Evolutionary conservation across 345 rosid species (phyloP), one percentile per base, ranked within the genome.

Genomic region (Combretum micranthum): DNA sequence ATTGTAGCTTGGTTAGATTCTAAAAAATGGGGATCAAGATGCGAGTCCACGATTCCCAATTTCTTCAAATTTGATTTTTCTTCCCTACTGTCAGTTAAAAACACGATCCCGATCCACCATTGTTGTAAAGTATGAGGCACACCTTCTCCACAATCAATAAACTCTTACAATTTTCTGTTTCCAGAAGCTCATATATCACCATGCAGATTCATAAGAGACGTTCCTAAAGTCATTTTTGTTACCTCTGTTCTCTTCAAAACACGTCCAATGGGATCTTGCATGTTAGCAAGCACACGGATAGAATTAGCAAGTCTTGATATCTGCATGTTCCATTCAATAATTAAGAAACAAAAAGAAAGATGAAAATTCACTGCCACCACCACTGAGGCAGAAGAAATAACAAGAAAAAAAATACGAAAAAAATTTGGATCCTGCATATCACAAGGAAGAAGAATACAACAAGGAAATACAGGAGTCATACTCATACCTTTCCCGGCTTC

Each of bases 241-340:
- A 94, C 99, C 96, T 94, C 77, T 11, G 90, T 87, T 84, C 74
- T 87, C 81, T 94, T 87, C 70, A 85, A 67, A 67, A 90, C 77
- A 61, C 59, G 75, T 47, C 99, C 95, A 45, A 87, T 83, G 57
- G 99, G 95, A 67, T 94, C 99, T 68, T 87, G 88, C 99, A 94
- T 87, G 65, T 87, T 78, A 9, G 96, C 97, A 69, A 94, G 92
- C 65, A 77, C 66, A 49, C 96, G 97, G 61, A 94, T 77, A 19
- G 92, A 79, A 59, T 73, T 65, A 42, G 93, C 81, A 69, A 94
- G 97, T 72, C 80, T 81, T 14, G 70, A 75, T 64, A 90, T 85
- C 99, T 93, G 82, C 56, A 64, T 50, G 39, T 51, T 51, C 55
- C 39, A 19, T 22, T 12, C 9, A 52, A 32, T 32, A 32, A 32